Evolutionary conservation across 371 early-diverging fungal species (phyloP), one percentile per base, ranked within the genome.

Genomic region (Actinomortierella ambigua): DNA sequence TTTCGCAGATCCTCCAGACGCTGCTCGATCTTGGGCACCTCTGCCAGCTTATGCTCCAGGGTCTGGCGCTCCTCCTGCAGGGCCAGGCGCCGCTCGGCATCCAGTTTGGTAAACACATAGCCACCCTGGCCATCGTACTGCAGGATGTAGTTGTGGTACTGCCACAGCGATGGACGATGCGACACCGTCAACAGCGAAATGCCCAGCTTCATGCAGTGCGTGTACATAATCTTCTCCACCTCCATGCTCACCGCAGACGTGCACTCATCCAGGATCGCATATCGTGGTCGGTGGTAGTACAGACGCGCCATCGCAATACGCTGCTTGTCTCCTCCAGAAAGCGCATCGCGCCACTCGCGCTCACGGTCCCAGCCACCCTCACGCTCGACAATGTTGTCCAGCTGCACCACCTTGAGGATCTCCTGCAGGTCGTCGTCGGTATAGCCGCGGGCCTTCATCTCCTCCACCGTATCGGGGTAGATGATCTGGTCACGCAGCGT

Each of bases 401-500:
- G 79, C 58, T 91, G 89, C 51, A 95, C 93, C 7, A 92, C 84
- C 20, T 85, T 80, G 24, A 95, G 82, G 43, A 94, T 88, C 6
- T 84, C 82, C 53, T 87, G 75, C 20, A 94, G 70, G 47, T 93
- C 82, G 20, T 79, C 79, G 61, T 94, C 95, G 7, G 88, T 85
- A 2, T 84, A 63, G 52, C 82, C 63, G 29, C 83, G 81, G 18
- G 79, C 65, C 50, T 83, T 75, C 90, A 91, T 91, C 20, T 92
- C 90, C 49, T 83, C 79, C 4, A 81, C 55, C 13, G 86, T 88
- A 69, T 95, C 86, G 20, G 95, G 95, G 67, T 95, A 95, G 42
- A 95, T 86, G 61, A 96, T 88, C 85, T 97, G 98, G 77, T 98
- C 97, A 50, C 99, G 86, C 43, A 98, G 80, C 6, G 97, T 97